Base-by-base conservation (phyloP, 2,329 filamentous ascomycete species). In the Sporothrix brasiliensis region DNA sequence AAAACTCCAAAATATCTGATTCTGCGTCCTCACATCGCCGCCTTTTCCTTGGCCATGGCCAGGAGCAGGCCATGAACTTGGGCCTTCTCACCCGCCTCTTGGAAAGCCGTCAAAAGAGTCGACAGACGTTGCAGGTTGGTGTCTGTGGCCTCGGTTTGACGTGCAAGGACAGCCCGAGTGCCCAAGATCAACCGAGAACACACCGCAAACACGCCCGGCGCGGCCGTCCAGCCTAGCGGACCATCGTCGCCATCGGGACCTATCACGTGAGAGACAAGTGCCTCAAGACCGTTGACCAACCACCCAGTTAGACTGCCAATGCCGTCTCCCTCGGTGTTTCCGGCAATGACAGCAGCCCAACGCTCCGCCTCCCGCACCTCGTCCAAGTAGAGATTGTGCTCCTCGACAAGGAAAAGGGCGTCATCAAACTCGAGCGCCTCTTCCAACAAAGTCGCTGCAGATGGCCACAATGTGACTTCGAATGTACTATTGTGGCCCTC, bases 341-440 rank as follows among this genome's bases (percentile, higher is more conserved):
- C 69, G 73, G 74, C 77, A 5, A 91, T 80, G 2, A 87, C 81
- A 19, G 78, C 78, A 0, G 84, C 80, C 93, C 93, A 97, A n/a
- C 88, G 78, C 21, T 84, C 80, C 3, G 89, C 84, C 78, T 97
- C 94, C 63, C 89, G 84, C 6, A 92, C 87, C 74, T 93, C 89
- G 78, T 98, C 94, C 66, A 94, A 83, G 78, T 92, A 98, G n/a
- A 97, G 84, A 77, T 99, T 99, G 78, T 97, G 93, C 78, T 96
- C 94, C 80, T 99, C 95, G 70, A 93, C 86, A 0, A 87, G 90
- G 77, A 99, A 99, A 0, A 99, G 86, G 3, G 89, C 84, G 73
- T 89, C 87, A 76, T 92, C 87, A 74, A 85, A 82, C 69, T 81
- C 79, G 75, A 88, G 78, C 4, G 86, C 84, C 10, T 77, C 73